phyloP scores from a whole-genome alignment of 305 asterid genomes.

The Caryopteris hybrid region DNA sequence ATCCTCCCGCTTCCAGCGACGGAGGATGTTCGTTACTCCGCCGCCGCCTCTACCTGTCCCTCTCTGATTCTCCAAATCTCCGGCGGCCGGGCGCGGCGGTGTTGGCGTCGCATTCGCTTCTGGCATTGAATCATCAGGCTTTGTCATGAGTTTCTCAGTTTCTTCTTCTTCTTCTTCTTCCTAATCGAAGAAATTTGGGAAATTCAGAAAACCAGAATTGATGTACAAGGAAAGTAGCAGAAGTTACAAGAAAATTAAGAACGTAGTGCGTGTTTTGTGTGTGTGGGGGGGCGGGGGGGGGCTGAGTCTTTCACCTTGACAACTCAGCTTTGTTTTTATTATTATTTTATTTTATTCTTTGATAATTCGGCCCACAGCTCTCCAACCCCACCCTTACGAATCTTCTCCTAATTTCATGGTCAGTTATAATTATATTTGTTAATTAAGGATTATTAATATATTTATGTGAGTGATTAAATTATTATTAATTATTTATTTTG shows the following conservation, averaged over 20 bases:
- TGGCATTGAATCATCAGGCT: conserved; percentile 19
- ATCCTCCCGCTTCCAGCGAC: conserved; percentile 68
- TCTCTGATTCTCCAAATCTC: conserved; percentile 46
- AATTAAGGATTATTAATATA: too few species aligned
- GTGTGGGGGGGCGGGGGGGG: neutral
- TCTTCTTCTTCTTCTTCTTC: neutral
- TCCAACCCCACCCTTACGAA: neutral
- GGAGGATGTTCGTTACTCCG: conserved; percentile 30
- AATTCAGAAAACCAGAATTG: neutral
- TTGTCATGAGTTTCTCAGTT: conserved; percentile 18
- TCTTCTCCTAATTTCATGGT: too few species aligned
- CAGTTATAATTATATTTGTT: too few species aligned
- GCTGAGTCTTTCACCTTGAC: neutral
- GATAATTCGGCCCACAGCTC: neutral
- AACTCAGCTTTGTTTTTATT: conserved; percentile 2
- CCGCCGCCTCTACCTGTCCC: conserved; percentile 21
- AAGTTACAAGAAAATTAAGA: conserved; percentile 10
- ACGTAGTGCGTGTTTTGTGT: neutral
- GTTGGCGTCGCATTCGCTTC: conserved; percentile 17
- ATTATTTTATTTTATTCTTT: neutral
- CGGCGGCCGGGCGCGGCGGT: conserved; percentile 19
- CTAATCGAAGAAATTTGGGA: neutral
- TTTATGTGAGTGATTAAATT: too few species aligned
- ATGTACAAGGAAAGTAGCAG: conserved; percentile 2
- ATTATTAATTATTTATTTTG: too few species aligned